phyloP scores from a whole-genome alignment of 106 monocot genomes.

The Chionographis japonica region DNA sequence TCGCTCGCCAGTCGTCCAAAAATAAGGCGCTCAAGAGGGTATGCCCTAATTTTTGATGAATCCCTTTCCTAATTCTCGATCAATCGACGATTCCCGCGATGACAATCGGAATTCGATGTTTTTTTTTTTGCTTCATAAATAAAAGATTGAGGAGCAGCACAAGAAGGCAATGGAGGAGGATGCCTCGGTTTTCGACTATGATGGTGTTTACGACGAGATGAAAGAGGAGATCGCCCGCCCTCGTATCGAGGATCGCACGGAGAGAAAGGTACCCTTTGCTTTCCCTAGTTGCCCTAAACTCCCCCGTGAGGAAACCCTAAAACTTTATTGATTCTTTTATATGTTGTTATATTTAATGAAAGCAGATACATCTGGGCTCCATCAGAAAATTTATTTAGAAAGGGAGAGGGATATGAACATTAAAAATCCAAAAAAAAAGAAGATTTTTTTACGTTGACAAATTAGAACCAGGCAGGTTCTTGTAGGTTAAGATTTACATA shows the following conservation, averaged over 20 bases:
- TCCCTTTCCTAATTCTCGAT: too few species aligned
- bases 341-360: not conserved
- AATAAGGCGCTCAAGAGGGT: constrained; percentile 45
- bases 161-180: constrained; percentile 89
- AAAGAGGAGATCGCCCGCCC: constrained; percentile 65
- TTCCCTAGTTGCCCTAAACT: too few species aligned
- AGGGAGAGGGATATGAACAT: too few species aligned
- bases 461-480: too few species aligned
- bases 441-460: too few species aligned
- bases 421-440: too few species aligned
- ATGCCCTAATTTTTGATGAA: too few species aligned
- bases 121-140: not conserved
- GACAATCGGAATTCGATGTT: not conserved
- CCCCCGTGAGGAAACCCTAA: too few species aligned
- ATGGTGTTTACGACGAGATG: constrained; percentile 87
- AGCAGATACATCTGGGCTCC: too few species aligned
- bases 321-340: too few species aligned
- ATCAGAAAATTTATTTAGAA: too few species aligned
- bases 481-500: too few species aligned
- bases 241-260: constrained; percentile 47
- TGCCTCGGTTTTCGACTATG: constrained; percentile 82
- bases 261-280: constrained; percentile 51
- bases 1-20: constrained; percentile 48
- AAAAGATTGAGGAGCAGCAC: constrained; percentile 65
- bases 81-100: not conserved